Evolutionary conservation across 192 early-diverging fungal genomes (phyloP).

Genomic region (Phycomyces nitens): DNA sequence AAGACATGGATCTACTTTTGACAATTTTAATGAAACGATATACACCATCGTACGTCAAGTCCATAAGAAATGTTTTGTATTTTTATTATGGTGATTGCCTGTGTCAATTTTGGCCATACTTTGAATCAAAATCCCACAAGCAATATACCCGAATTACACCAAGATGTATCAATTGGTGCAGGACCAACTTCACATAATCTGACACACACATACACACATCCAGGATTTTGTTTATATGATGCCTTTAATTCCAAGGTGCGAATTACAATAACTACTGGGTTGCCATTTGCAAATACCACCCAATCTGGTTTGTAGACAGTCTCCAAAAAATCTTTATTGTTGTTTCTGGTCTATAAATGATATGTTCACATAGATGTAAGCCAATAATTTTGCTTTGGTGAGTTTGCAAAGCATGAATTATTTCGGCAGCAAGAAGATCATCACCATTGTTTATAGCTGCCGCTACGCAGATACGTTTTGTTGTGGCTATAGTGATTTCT

Average conservation of each 20-base stretch:
- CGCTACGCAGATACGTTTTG: background rate
- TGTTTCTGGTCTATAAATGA: no score
- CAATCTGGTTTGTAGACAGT: background rate
- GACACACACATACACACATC: background rate
- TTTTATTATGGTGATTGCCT: background rate
- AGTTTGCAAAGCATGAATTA: background rate
- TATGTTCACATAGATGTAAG: no score
- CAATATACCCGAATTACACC: background rate
- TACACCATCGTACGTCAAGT: background rate
- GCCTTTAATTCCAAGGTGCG: background rate
- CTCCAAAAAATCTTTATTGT: background rate
- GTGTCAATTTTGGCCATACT: background rate
- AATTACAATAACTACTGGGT: background rate
- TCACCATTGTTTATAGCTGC: background rate
- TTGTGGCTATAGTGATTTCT: background rate
- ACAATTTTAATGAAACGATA: background rate
- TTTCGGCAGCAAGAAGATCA: constrained; percentile 3
- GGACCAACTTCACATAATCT: background rate
- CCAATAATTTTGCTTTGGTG: background rate
- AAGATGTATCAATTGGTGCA: background rate
- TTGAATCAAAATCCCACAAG: background rate
- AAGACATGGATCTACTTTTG: background rate
- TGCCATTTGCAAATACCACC: background rate
- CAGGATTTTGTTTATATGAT: background rate
- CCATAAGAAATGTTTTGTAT: background rate